Conservation (phyloP, 441 rosid species). For the Omphalea diandra region DNA sequence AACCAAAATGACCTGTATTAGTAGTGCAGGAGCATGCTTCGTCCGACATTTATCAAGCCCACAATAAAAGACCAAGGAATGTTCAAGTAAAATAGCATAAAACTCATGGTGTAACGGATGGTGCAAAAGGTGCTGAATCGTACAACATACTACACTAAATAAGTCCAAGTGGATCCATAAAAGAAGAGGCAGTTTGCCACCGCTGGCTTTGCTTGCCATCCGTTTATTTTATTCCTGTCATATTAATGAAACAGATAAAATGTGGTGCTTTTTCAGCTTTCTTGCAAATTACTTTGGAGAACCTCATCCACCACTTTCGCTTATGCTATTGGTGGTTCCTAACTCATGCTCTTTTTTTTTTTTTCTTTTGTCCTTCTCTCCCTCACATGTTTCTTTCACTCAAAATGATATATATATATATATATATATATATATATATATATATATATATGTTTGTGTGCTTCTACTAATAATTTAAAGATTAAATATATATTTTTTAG, state of each 20-base stretch:
- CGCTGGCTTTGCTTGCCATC: slow-evolving; percentile 2
- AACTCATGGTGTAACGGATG: slow-evolving; percentile 3
- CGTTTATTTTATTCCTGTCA: slow-evolving; percentile 17
- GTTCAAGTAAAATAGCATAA: neutral
- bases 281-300: slow-evolving; percentile 30
- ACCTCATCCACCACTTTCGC: slow-evolving; percentile 39
- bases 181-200: slow-evolving; percentile 15
- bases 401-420: neutral
- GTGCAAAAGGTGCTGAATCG: slow-evolving; percentile 1
- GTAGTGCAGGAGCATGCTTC: too few relatives aligned
- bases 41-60: too few relatives aligned
- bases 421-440: too few relatives aligned
- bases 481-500: too few relatives aligned
- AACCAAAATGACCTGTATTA: too few relatives aligned
- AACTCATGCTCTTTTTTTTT: slow-evolving; percentile 19
- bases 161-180: slow-evolving; percentile 15
- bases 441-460: too few relatives aligned
- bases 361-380: slow-evolving; percentile 2
- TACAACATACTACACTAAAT: slow-evolving; percentile 20
- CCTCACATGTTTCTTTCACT: slow-evolving; percentile 20
- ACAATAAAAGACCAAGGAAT: too few relatives aligned
- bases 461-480: too few relatives aligned
- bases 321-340: slow-evolving; percentile 15
- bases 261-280: slow-evolving; percentile 26
- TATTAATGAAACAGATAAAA: slow-evolving; percentile 24